These are phyloP conservation scores for Kockiozyma suomiensis DNA, from an alignment of 805 yeast species.

Conservation along the genomic window DNA sequence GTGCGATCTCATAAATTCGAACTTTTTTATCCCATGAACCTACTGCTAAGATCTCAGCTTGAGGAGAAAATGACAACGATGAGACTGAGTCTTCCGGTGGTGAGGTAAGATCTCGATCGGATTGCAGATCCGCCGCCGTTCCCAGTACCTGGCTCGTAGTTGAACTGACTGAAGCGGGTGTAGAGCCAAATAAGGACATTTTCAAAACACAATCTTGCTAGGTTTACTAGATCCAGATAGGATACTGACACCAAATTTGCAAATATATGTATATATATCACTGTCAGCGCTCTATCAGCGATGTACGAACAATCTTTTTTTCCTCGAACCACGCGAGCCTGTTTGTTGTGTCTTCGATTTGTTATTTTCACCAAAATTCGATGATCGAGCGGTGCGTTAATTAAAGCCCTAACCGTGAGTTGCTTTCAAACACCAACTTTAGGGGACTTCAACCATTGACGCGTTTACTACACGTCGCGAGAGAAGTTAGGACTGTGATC, in stretches of 20 bases:
- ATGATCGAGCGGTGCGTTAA: neutral
- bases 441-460: too few relatives aligned
- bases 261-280: too few relatives aligned
- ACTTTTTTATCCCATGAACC: slow-evolving; percentile 96
- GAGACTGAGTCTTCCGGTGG: slow-evolving; percentile 93
- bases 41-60: slow-evolving; percentile 75
- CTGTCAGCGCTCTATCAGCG: too few relatives aligned
- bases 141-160: slow-evolving; percentile 18
- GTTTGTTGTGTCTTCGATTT: neutral
- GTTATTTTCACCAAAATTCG: neutral
- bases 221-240: too few relatives aligned
- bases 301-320: neutral
- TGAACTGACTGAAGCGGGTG: slow-evolving; percentile 6
- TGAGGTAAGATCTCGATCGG: slow-evolving; percentile 58
- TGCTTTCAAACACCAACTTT: too few relatives aligned
- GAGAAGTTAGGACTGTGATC: too few relatives aligned
- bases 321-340: too few relatives aligned
- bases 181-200: slow-evolving; percentile 30
- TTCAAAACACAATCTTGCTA: neutral
- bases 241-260: too few relatives aligned
- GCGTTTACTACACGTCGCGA: too few relatives aligned
- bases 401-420: too few relatives aligned
- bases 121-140: slow-evolving; percentile 53
- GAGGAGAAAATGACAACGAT: slow-evolving; percentile 83
- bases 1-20: slow-evolving; percentile 82